Percentiles rank a stretch among this genome's conserved stretches.
phyloP scores from a whole-genome alignment of 805 yeast genomes.

The Saturnispora silvae region DNA sequence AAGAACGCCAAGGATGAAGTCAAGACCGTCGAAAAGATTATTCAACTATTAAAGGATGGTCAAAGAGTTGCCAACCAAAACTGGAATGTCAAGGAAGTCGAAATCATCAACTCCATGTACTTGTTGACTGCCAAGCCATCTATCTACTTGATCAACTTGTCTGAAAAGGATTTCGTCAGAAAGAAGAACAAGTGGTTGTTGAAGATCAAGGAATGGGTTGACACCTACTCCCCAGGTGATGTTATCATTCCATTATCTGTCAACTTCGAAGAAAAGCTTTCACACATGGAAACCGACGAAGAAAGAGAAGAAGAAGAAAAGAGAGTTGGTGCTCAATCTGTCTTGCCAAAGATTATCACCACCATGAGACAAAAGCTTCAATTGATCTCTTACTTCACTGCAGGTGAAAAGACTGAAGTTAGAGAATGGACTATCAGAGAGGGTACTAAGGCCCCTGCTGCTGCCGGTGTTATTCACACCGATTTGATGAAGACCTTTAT shows the following conservation, averaged over 20 bases:
- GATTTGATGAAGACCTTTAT: conserved; percentile 76
- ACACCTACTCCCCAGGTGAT: conserved; percentile 59
- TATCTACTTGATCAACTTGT: conserved; percentile 63
- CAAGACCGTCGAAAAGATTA: conserved; percentile 40
- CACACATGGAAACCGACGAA: conserved; percentile 69
- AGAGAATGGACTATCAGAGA: conserved; percentile 81
- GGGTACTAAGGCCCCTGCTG: conserved; percentile 74
- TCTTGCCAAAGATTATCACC: conserved; percentile 51
- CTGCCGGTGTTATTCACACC: conserved; percentile 84
- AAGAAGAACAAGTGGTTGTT: conserved; percentile 40
- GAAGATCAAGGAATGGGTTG: conserved; percentile 56
- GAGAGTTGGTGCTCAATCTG: conserved; percentile 32
- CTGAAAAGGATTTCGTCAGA: conserved; percentile 52
- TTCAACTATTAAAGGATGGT: conserved; percentile 58
- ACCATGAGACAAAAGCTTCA: conserved; percentile 59
- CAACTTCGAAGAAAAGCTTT: conserved; percentile 81
- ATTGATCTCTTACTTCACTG: conserved; percentile 76
- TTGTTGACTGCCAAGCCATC: conserved; percentile 87
- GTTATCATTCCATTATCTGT: conserved; percentile 89
- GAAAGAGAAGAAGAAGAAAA: conserved; percentile 28
- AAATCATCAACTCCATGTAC: conserved; percentile 56
- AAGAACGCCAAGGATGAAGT: conserved; percentile 56
- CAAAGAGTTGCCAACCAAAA: conserved; percentile 46
- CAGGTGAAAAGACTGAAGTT: conserved; percentile 69
- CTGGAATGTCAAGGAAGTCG: conserved; percentile 59